A percentile compares a stretch with the other conserved stretches of the same genome.
Conservation (phyloP, 306 rosid species). For the Rosa multiflora region DNA sequence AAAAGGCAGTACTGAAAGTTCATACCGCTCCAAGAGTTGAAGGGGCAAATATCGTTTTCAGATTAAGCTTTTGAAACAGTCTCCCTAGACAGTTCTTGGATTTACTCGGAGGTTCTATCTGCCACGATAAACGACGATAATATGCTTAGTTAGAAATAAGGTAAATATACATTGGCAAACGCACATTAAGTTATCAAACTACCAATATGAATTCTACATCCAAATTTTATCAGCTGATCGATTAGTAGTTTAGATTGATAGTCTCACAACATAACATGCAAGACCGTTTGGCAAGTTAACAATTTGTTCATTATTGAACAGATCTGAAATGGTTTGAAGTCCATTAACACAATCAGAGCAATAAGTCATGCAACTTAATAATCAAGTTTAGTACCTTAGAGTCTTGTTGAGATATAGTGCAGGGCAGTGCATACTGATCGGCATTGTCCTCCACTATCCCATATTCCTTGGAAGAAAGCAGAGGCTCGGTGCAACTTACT, state of each 20-base stretch:
- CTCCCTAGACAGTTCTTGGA: slow-evolving; percentile 26
- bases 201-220: neutral
- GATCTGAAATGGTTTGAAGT: neutral
- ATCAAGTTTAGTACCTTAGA: slow-evolving; percentile 35
- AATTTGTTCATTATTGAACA: neutral
- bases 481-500: slow-evolving; percentile 34
- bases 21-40: slow-evolving; percentile 77
- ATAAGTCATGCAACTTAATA: neutral
- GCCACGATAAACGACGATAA: slow-evolving; percentile 17
- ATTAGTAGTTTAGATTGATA: neutral
- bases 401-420: slow-evolving; percentile 27
- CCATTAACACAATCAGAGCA: neutral
- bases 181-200: neutral
- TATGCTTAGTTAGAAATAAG: neutral
- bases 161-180: neutral
- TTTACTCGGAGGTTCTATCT: slow-evolving; percentile 36
- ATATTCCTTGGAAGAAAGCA: slow-evolving; percentile 27
- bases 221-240: neutral
- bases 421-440: slow-evolving; percentile 34
- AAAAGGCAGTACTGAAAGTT: neutral
- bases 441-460: slow-evolving; percentile 26
- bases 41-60: slow-evolving; percentile 66
- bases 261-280: neutral
- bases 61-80: slow-evolving; percentile 40
- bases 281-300: neutral